Base-by-base conservation (phyloP, 2,329 filamentous ascomycete species). In the Tolypocladium album region DNA sequence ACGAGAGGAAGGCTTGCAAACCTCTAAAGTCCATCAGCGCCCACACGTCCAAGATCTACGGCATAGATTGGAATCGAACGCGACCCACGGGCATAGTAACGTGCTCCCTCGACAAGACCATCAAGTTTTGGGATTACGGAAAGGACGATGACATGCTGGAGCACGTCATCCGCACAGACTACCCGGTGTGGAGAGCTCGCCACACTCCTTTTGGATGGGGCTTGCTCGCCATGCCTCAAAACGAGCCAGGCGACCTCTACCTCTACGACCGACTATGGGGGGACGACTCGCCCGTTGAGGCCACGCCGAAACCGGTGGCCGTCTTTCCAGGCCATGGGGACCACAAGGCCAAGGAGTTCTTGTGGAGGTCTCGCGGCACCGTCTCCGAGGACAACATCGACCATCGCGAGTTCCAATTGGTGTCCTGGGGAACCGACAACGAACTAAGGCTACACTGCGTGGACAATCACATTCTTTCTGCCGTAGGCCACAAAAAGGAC, bases 1-100 rank as follows among this genome's bases (percentile, higher is more conserved):
- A 97, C 72, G 87, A 89, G 69, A 82, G 92, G 56, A 89, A 88
- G 69, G 85, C 91, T 0, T 88, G 88, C 3, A 81, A 85, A 61
- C 92, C 92, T 6, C 75, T 97, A 52, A 87, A 86, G 62, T 93
- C 90, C 20, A 95, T 97, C 63, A 86, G 87, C 69, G 93, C 92
- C 0, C 92, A 97, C 68, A 85, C 84, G 39, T 96, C 92, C 43
- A 97, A 96, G 74, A 96, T 97, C 61, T 97, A 97, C 70, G 93
- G 93, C 36, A 80, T 97, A 40, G 93, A 97, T 73, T 97, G 93
- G 93, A 95, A 95, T 69, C 84, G 93, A 58, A 88, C 88, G 15
- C 81, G 86, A 56, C 75, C 85, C 1, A 87, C 84, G 12, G 87
- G 85, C 42, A 79, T 97, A 57, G 85, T 91, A 7, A 97, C 92